Percentiles rank a stretch among this genome's conserved stretches.
These are phyloP conservation scores for Coprinopsis marcescibilis DNA, from an alignment of 768 basidiomycete species.

Conservation along the genomic window DNA sequence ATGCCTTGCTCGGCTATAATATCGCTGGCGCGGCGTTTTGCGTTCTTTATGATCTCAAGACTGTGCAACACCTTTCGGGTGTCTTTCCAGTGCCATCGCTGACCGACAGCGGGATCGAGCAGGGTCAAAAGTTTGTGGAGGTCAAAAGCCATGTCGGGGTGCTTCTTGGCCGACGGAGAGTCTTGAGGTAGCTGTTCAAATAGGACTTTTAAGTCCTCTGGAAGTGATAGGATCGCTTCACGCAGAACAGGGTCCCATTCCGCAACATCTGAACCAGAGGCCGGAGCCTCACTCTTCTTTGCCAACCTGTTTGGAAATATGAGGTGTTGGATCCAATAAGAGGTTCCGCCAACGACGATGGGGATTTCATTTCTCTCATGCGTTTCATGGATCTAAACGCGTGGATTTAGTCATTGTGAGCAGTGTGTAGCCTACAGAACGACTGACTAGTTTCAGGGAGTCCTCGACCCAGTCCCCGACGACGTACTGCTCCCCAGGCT, in stretches of 20 bases:
- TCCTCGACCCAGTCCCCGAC: constrained; percentile 87
- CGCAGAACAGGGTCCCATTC: constrained; percentile 9
- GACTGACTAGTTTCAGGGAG: constrained; percentile 66
- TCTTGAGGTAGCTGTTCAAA: constrained; percentile 55
- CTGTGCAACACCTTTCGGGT: constrained; percentile 84
- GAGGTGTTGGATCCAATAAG: constrained; percentile 97
- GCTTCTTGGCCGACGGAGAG: constrained; percentile 48
- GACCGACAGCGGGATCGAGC: constrained; percentile 70
- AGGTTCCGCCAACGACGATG: constrained; percentile 91
- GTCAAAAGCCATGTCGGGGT: constrained; percentile 53
- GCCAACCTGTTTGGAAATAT: constrained; percentile 77
- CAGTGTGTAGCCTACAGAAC: not conserved
- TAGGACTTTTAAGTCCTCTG: constrained; percentile 40
- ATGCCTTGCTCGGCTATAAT: constrained; percentile 60
- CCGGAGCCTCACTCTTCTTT: constrained; percentile 4
- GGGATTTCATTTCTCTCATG: constrained; percentile 62
- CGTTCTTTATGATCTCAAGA: constrained; percentile 71
- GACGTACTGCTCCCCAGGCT: constrained; percentile 82
- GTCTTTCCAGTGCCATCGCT: constrained; percentile 95
- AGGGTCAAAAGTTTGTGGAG: constrained; percentile 59
- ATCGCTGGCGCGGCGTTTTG: constrained; percentile 58
- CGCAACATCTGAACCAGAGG: not conserved
- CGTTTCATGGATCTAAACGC: constrained; percentile 65
- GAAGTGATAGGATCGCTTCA: constrained; percentile 37
- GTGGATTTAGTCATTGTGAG: too few relatives aligned